Conservation (phyloP, 805 yeast species). For the Pichia californica region DNA sequence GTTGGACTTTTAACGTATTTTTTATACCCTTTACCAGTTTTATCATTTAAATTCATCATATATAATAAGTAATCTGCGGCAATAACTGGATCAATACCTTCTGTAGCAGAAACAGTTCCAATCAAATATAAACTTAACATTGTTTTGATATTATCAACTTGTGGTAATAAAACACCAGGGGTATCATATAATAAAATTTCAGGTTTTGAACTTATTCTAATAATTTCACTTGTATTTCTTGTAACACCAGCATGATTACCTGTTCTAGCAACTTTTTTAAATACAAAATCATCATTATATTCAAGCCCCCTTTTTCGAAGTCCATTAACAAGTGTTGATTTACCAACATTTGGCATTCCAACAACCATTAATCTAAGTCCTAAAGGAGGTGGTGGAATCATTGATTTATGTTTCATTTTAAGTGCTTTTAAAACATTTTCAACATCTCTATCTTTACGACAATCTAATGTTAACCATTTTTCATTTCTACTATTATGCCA, state of each 20-base stretch:
- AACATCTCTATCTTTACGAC: conserved; percentile 46
- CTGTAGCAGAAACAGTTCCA: conserved; percentile 58
- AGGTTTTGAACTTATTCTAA: conserved; percentile 55
- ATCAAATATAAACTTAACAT: conserved; percentile 70
- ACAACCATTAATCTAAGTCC: conserved; percentile 72
- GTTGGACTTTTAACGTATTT: conserved; percentile 58
- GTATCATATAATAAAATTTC: conserved; percentile 75
- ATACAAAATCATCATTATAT: conserved; percentile 9
- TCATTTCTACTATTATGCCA: conserved; percentile 39
- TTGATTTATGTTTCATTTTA: conserved; percentile 35
- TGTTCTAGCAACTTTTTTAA: conserved; percentile 68
- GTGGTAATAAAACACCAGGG: conserved; percentile 88
- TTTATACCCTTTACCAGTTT: conserved; percentile 37
- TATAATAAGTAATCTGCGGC: conserved; percentile 82
- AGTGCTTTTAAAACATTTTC: conserved; percentile 43
- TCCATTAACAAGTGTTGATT: conserved; percentile 77
- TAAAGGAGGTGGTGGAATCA: conserved; percentile 72
- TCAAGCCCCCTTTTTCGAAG: conserved; percentile 39
- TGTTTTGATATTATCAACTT: conserved; percentile 53
- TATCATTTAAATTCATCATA: conserved; percentile 59
- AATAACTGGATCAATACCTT: conserved; percentile 64
- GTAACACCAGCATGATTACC: conserved; percentile 93
- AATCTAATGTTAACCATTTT: conserved; percentile 50
- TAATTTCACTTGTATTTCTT: conserved; percentile 65
- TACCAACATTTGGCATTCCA: conserved; percentile 99